Conservation (phyloP, 768 basidiomycete species). For the Melanogaster broomeanus region DNA sequence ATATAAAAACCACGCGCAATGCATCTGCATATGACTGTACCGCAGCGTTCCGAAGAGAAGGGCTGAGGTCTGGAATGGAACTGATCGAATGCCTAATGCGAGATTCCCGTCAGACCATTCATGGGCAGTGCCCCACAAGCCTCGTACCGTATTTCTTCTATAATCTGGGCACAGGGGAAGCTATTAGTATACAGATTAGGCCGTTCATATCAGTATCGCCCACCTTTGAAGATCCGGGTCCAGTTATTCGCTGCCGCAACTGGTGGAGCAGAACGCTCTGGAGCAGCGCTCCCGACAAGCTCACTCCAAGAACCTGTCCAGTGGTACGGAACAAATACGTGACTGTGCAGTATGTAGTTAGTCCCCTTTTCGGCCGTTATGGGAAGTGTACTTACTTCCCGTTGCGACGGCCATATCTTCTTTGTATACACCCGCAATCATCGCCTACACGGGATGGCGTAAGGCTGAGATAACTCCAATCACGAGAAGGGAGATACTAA, state of each 20-base stretch:
- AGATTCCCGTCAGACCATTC: conserved; percentile 11
- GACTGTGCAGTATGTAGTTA: conserved; percentile 48
- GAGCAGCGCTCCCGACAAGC: conserved; percentile 79
- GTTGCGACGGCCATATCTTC: conserved; percentile 88
- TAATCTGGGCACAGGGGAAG: conserved; percentile 51
- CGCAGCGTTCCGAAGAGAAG: conserved; percentile 57
- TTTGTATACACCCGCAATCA: conserved; percentile 80
- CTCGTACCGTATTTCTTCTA: conserved; percentile 65
- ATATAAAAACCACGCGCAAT: conserved; percentile 80
- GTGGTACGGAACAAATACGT: conserved; percentile 93
- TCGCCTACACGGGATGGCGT: conserved; percentile 53
- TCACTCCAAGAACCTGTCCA: conserved; percentile 95
- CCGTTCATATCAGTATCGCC: conserved; percentile 25
- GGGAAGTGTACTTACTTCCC: conserved; percentile 63
- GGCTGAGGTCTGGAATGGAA: conserved; percentile 66
- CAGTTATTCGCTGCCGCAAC: conserved; percentile 73
- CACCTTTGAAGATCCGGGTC: conserved; percentile 72
- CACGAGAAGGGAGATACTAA: conserved; percentile 38
- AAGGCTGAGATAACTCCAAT: conserved; percentile 2
- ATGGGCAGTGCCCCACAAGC: conserved; percentile 12
- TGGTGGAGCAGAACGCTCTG: conserved; percentile 76
- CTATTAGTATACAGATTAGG: conserved; percentile 19
- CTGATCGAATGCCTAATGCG: conserved; percentile 63
- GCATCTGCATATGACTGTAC: conserved; percentile 79
- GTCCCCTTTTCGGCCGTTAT: conserved; percentile 7